A percentile compares a stretch with the other conserved stretches of the same genome.
Evolutionary conservation across 140 eudicot species (phyloP).

Genomic region (Anethum foeniculum): DNA sequence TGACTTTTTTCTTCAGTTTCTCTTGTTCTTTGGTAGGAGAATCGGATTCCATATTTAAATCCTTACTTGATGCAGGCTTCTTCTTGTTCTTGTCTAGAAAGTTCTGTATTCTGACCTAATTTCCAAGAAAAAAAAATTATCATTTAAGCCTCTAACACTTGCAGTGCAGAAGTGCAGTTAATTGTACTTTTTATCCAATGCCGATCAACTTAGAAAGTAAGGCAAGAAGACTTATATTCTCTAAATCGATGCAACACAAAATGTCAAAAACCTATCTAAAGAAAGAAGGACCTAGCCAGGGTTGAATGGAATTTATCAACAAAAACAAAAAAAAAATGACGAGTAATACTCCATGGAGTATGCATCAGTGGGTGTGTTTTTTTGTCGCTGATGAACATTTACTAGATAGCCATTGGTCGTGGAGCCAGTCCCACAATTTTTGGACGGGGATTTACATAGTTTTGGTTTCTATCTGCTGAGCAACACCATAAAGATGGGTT

Average conservation of each 20-base stretch:
- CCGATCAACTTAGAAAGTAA: background rate
- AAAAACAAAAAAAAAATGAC: background rate
- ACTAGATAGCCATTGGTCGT: background rate
- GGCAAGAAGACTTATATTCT: background rate
- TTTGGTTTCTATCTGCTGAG: background rate
- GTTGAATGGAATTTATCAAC: background rate
- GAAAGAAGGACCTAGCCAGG: background rate
- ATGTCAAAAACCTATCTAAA: background rate
- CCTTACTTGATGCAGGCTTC: constrained; percentile 40
- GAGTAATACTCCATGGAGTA: background rate
- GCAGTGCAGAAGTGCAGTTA: background rate
- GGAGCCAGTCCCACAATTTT: background rate
- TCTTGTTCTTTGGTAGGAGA: constrained; percentile 35
- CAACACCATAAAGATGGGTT: background rate
- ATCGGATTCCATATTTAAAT: constrained; percentile 41
- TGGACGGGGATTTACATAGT: background rate
- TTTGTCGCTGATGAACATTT: background rate
- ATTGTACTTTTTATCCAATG: background rate
- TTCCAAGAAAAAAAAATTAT: background rate
- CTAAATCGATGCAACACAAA: background rate
- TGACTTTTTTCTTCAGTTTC: constrained; percentile 62
- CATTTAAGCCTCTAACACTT: background rate
- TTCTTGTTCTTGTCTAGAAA: constrained; percentile 69
- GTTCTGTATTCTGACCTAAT: constrained; percentile 62
- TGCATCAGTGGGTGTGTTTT: background rate